A percentile compares a stretch with the other conserved stretches of the same genome.
phyloP scores from a whole-genome alignment of 2,329 filamentous ascomycete genomes.

The Pestalotiopsis sp. region DNA sequence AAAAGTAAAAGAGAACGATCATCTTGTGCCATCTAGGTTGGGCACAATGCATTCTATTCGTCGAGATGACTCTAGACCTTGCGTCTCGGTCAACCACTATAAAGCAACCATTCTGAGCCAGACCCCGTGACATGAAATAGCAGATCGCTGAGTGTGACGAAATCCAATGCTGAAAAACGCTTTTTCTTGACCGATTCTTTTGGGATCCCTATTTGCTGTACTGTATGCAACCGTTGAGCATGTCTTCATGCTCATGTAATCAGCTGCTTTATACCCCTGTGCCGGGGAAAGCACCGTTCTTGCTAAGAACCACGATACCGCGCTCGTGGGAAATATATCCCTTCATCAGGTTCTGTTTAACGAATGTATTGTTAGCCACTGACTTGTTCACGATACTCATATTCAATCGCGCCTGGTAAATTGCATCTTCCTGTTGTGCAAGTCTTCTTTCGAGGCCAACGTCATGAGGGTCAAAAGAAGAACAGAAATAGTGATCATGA shows the following conservation, averaged over 20 bases:
- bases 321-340: constrained; percentile 94
- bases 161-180: not conserved
- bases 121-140: not conserved
- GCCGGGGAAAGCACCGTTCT: constrained; percentile 89
- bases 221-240: not conserved
- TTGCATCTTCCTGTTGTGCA: not conserved
- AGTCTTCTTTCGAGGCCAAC: constrained; percentile 12
- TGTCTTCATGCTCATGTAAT: not conserved
- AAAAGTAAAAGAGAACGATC: too few relatives aligned
- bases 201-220: not conserved
- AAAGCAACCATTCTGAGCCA: not conserved
- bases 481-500: not conserved
- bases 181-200: not conserved
- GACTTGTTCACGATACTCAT: constrained; percentile 15
- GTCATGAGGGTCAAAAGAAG: not conserved
- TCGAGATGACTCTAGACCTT: not conserved
- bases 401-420: constrained; percentile 19
- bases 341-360: constrained; percentile 82
- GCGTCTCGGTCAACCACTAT: not conserved
- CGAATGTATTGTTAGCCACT: constrained; percentile 34
- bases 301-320: constrained; percentile 89
- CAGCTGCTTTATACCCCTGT: constrained; percentile 65
- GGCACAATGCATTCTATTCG: not conserved
- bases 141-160: not conserved
- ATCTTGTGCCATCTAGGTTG: not conserved